A percentile compares a stretch with the other conserved stretches of the same genome.
phyloP scores from a whole-genome alignment of 441 rosid genomes.

The Brassica hybrid region DNA sequence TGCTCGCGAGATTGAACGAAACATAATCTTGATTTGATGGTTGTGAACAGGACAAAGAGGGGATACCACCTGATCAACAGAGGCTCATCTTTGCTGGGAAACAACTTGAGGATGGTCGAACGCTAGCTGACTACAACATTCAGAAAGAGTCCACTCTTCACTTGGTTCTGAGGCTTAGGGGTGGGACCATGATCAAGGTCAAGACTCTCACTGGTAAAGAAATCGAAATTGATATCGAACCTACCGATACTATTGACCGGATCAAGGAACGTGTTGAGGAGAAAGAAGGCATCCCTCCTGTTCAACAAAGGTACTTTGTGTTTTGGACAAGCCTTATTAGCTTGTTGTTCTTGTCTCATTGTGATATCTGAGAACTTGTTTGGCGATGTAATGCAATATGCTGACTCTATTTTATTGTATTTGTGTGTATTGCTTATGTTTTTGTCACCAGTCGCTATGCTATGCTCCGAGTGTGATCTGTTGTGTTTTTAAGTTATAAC shows the following conservation, averaged over 20 bases:
- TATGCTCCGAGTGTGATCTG: not conserved
- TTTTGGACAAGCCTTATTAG: not conserved
- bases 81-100: conserved; percentile 86
- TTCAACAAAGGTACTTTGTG: conserved; percentile 60
- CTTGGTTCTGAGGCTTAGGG: conserved; percentile 83
- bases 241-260: too few species aligned
- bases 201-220: too few species aligned
- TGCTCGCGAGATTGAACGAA: not conserved
- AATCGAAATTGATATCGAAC: too few species aligned
- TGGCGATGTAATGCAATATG: too few species aligned
- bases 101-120: conserved; percentile 88
- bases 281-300: too few species aligned
- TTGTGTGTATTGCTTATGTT: too few species aligned
- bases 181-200: conserved; percentile 94
- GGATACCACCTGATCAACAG: conserved; percentile 88
- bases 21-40: not conserved
- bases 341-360: not conserved
- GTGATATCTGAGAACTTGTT: not conserved
- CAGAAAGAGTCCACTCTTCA: conserved; percentile 88
- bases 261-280: too few species aligned
- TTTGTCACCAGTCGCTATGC: not conserved
- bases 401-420: not conserved
- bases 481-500: not conserved
- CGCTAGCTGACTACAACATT: conserved; percentile 82
- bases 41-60: conserved; percentile 73